Evolutionary conservation across 2,329 filamentous ascomycete species (phyloP).

Genomic region (Blastomyces percursus): DNA sequence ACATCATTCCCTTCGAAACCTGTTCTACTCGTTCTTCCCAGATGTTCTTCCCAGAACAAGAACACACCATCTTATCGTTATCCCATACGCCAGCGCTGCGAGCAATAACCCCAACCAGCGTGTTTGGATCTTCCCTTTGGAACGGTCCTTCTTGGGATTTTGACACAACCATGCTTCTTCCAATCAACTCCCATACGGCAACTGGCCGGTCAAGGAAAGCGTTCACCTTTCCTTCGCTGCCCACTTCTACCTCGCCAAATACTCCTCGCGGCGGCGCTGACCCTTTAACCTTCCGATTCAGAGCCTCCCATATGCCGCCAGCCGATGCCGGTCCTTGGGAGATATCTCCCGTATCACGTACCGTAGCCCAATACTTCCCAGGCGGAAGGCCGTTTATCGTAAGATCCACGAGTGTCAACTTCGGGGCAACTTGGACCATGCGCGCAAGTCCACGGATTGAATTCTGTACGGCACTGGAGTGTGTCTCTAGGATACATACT

Average conservation of each 20-base stretch:
- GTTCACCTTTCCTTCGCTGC: constrained; percentile 61
- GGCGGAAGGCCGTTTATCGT: constrained; percentile 71
- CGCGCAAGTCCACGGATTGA: constrained; percentile 76
- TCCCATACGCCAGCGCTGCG: constrained; percentile 97
- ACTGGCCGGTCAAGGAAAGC: constrained; percentile 73
- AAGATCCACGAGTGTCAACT: constrained; percentile 73
- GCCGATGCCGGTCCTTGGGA: constrained; percentile 71
- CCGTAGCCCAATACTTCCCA: constrained; percentile 71
- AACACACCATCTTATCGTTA: constrained; percentile 97
- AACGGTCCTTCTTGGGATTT: constrained; percentile 51
- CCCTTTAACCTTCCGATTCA: constrained; percentile 34
- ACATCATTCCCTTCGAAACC: constrained; percentile 81
- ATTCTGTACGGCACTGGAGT: constrained; percentile 48
- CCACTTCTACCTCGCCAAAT: constrained; percentile 67
- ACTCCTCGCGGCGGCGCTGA: constrained; percentile 45
- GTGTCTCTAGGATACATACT: constrained; percentile 91
- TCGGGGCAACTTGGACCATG: constrained; percentile 80
- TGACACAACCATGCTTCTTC: constrained; percentile 79
- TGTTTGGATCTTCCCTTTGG: constrained; percentile 67
- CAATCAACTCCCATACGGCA: constrained; percentile 93
- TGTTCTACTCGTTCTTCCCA: constrained; percentile 96
- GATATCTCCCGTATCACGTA: constrained; percentile 80
- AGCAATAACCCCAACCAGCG: constrained; percentile 85
- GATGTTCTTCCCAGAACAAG: constrained; percentile 92
- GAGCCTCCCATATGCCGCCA: constrained; percentile 65